These are phyloP conservation scores for Gossypium sturtianum DNA, from an alignment of 345 rosid genomes.

Conservation along the genomic window DNA sequence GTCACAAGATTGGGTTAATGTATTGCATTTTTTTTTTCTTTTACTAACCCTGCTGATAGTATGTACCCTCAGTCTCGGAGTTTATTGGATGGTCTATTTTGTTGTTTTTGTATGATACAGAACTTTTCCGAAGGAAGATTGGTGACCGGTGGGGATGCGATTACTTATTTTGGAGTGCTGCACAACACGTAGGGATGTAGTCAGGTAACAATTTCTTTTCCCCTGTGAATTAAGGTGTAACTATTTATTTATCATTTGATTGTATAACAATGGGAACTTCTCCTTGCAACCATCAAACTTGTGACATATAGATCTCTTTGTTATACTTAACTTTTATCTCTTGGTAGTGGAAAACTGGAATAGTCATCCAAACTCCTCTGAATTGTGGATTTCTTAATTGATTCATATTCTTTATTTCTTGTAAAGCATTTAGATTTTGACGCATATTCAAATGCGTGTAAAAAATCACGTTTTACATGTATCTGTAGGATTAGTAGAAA, in stretches of 20 bases:
- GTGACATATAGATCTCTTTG: neutral
- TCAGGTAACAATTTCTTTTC: neutral
- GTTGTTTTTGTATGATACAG: constrained; percentile 27
- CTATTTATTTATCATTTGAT: neutral
- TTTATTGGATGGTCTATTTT: constrained; percentile 5
- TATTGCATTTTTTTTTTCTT: constrained; percentile 12
- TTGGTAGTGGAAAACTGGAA: neutral
- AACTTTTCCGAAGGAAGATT: constrained; percentile 14
- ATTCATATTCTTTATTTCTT: neutral
- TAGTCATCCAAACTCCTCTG: neutral
- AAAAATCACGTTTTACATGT: no score
- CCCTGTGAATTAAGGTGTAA: constrained; percentile 12
- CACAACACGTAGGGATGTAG: neutral
- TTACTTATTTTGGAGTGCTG: neutral
- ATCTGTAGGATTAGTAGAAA: no score
- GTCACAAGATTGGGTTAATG: neutral
- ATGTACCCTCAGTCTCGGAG: constrained; percentile 9
- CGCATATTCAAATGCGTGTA: no score
- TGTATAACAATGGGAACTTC: neutral
- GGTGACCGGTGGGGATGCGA: constrained; percentile 14
- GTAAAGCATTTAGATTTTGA: no score
- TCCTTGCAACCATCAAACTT: neutral
- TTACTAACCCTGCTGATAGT: neutral
- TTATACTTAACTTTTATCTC: no score
- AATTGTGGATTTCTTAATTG: neutral